Evolutionary conservation across 352 stramenopile species (phyloP), one percentile per base, ranked within the genome.

Genomic region (Blastocystis sp.): DNA sequence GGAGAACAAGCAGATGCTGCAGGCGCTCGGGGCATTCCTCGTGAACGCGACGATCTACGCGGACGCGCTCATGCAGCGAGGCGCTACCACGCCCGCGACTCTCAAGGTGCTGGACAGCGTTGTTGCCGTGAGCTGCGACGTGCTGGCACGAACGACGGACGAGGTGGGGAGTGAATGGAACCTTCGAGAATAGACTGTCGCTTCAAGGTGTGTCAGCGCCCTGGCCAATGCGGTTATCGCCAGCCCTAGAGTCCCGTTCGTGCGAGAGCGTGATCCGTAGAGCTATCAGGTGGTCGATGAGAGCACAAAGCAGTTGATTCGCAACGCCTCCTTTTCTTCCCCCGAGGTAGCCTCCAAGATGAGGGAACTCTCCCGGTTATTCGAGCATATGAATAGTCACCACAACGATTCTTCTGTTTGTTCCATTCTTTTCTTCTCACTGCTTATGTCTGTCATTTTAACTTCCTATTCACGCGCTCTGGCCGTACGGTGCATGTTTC

Each of bases 41-140:
- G 29, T 67, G 10, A 85, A 85, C 60, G 51, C 71, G 3, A 33
- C 71, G 2, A 16, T 69, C 19, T 35, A 70, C n/a, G 39, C 16
- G 6, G 37, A 50, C 63, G 26, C 33, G 63, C 33, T 62, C 2
- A 81, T 63, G 37, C 26, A 37, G 26, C n/a, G n/a, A 9, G 21
- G 39, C n/a, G n/a, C 33, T 65, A 45, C 71, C n/a, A 62, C 71
- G 19, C n/a, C 24, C 31, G 51, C 26, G 35, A 81, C 66, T 37
- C 10, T 16, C 19, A 59, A 29, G 39, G 37, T 78, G 21, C 26
- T 50, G 24, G 55, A 69, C 31, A 69, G 35, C 0, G 37, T 85
- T 12, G 61, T 69, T 31, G 55, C 74, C 13, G 74, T 85, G 74
- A 63, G 74, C 16, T 85, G 74, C 31, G 74, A 85, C 41, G 13